Evolutionary conservation across 345 rosid genomes (phyloP), one percentile per base, ranked within the genome.

Genomic region (Nasturtium officinale): DNA sequence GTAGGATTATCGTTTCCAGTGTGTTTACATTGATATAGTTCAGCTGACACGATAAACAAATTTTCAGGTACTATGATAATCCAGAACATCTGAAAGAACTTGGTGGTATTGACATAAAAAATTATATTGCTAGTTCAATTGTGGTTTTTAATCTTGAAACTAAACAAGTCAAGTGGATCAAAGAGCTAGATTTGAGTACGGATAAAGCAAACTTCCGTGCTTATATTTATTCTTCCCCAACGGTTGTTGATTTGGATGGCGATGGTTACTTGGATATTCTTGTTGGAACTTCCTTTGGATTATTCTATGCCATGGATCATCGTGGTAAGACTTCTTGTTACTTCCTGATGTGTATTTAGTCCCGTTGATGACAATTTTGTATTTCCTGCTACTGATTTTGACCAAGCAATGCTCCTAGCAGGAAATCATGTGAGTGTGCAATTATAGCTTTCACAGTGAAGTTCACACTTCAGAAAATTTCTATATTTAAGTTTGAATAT

Each of bases 231-330:
- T 96, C 99, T 71, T 89, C 98, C 62, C 98, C 98, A 35, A 87
- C 92, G 21, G 97, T 90, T 65, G 89, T 85, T 86, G 99, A 96
- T 85, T 89, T 96, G 91, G 97, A 96, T 82, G 98, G 98, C 25
- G 98, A 96, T 86, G 99, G 99, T 48, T 83, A 92, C 74, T 78
- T 96, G 89, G 99, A 96, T 81, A 90, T 96, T 69, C 95, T 92
- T 75, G 92, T 92, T 21, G 99, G 99, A 72, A 96, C 97, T 69
- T 96, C 98, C 29, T 92, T 81, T 82, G 99, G 99, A 74, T 80
- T 92, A 79, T 92, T 96, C 78, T 96, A 96, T 81, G 95, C 89
- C 73, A 70, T 96, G 79, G 99, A 96, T 86, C 99, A 96, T 77
- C 92, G 76, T 71, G 99, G 99, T 96, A 86, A 81, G 73, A 18